A percentile compares a stretch with the other conserved stretches of the same genome.
These are phyloP conservation scores for Lathyrus sativus DNA, from an alignment of 306 rosid species.

Conservation along the genomic window DNA sequence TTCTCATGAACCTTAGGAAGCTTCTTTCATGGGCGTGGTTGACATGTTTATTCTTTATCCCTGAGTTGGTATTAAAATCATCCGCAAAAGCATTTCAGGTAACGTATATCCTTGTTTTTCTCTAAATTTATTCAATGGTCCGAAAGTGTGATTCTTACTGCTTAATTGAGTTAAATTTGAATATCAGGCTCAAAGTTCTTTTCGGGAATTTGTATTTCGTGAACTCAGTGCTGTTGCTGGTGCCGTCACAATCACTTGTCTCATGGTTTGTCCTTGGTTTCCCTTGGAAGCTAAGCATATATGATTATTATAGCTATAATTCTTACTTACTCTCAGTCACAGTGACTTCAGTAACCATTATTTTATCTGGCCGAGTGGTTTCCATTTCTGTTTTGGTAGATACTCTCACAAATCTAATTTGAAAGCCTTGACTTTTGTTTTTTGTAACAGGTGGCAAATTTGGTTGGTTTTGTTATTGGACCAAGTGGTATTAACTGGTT, in stretches of 20 bases:
- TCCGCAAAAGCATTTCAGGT: constrained; percentile 77
- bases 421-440: constrained; percentile 26
- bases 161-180: constrained; percentile 25
- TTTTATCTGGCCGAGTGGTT: constrained; percentile 5
- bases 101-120: constrained; percentile 20
- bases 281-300: constrained; percentile 19
- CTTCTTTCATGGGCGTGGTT: constrained; percentile 99
- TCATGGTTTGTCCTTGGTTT: constrained; percentile 65
- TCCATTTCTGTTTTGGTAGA: constrained; percentile 16
- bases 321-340: neutral
- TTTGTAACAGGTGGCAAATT: constrained; percentile 73
- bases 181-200: constrained; percentile 64
- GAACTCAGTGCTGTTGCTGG: constrained; percentile 85
- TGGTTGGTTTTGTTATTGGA: constrained; percentile 91
- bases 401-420: constrained; percentile 12
- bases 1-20: constrained; percentile 66
- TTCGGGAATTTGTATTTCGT: constrained; percentile 60
- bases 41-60: constrained; percentile 89
- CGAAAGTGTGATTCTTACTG: constrained; percentile 28
- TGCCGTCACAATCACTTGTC: constrained; percentile 87
- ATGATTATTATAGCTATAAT: constrained; percentile 9
- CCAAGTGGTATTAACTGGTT: constrained; percentile 78
- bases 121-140: constrained; percentile 1
- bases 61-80: constrained; percentile 78
- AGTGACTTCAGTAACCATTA: constrained; percentile 15